phyloP scores from a whole-genome alignment of 495 filamentous ascomycete species.

The Delitschia confertaspora region DNA sequence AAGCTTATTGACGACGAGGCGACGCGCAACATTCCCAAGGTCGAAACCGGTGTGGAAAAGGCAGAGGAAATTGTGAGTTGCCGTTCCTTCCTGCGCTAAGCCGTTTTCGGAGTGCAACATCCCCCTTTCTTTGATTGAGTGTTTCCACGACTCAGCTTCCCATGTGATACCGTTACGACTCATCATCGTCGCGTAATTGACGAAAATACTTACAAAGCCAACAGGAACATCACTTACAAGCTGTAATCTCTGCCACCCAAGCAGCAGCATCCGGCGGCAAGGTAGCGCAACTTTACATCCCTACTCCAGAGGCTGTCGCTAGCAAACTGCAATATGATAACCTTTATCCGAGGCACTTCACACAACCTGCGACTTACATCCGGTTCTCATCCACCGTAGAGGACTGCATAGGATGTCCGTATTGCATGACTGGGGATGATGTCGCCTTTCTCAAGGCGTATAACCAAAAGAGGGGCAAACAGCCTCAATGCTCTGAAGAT shows the following conservation, averaged over 20 bases:
- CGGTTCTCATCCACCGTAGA: slow-evolving; percentile 97
- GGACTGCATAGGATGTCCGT: slow-evolving; percentile 76
- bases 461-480: slow-evolving; percentile 62
- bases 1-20: slow-evolving; percentile 53
- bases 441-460: slow-evolving; percentile 72
- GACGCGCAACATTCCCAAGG: slow-evolving; percentile 61
- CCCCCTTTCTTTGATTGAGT: slow-evolving; percentile 3
- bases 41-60: slow-evolving; percentile 95
- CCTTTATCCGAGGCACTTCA: slow-evolving; percentile 70
- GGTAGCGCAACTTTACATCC: slow-evolving; percentile 65
- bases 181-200: slow-evolving; percentile 14
- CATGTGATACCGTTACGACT: neutral
- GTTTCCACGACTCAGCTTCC: slow-evolving; percentile 3
- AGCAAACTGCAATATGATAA: slow-evolving; percentile 75
- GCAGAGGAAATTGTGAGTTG: slow-evolving; percentile 89
- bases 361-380: slow-evolving; percentile 85
- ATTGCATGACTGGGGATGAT: slow-evolving; percentile 90
- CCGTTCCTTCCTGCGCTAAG: slow-evolving; percentile 31
- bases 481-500: slow-evolving; percentile 67
- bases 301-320: slow-evolving; percentile 71
- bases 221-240: slow-evolving; percentile 99
- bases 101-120: slow-evolving; percentile 26
- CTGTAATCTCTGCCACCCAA: slow-evolving; percentile 66
- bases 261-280: slow-evolving; percentile 61
- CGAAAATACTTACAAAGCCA: too few species aligned